Evolutionary conservation across 73 alveolate species (phyloP).

Genomic region (Blepharisma japonicum): DNA sequence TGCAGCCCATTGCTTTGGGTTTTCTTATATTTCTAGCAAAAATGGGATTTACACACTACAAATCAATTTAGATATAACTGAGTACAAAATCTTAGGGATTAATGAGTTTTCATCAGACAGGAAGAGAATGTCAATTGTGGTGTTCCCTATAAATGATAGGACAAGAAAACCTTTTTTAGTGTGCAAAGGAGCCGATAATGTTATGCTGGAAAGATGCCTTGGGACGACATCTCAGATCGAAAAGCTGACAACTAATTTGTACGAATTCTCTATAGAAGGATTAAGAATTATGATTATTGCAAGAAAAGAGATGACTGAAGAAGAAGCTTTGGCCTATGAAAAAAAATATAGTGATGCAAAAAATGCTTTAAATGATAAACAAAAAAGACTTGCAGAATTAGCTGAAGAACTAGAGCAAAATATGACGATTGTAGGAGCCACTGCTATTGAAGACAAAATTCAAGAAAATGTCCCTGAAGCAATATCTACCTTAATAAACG

Average conservation of each 20-base stretch:
- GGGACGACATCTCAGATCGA: neutral
- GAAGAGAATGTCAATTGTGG: slow-evolving; percentile 87
- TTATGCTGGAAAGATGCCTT: slow-evolving; percentile 39
- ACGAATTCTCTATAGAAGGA: slow-evolving; percentile 46
- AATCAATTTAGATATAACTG: slow-evolving; percentile 27
- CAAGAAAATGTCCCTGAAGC: slow-evolving; percentile 73
- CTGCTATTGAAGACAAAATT: slow-evolving; percentile 78
- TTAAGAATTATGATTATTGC: slow-evolving; percentile 52
- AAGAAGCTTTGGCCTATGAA: slow-evolving; percentile 31
- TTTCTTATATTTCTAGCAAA: slow-evolving; percentile 20
- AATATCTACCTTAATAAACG: slow-evolving; percentile 41
- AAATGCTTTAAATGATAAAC: slow-evolving; percentile 31
- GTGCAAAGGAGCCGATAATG: slow-evolving; percentile 80
- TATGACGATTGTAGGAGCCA: slow-evolving; percentile 64
- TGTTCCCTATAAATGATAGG: slow-evolving; percentile 31
- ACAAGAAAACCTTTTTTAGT: slow-evolving; percentile 26
- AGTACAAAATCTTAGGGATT: slow-evolving; percentile 66
- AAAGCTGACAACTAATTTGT: neutral
- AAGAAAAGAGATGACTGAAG: slow-evolving; percentile 24
- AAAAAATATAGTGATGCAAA: slow-evolving; percentile 29
- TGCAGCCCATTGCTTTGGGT: slow-evolving; percentile 57
- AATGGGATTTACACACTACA: neutral
- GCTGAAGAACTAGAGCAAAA: slow-evolving; percentile 68
- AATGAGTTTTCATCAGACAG: slow-evolving; percentile 80
- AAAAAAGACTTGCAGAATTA: slow-evolving; percentile 38